Percentiles rank a stretch among this genome's conserved stretches.
Conservation (phyloP, 768 basidiomycete species). For the Pleurotus platypus region DNA sequence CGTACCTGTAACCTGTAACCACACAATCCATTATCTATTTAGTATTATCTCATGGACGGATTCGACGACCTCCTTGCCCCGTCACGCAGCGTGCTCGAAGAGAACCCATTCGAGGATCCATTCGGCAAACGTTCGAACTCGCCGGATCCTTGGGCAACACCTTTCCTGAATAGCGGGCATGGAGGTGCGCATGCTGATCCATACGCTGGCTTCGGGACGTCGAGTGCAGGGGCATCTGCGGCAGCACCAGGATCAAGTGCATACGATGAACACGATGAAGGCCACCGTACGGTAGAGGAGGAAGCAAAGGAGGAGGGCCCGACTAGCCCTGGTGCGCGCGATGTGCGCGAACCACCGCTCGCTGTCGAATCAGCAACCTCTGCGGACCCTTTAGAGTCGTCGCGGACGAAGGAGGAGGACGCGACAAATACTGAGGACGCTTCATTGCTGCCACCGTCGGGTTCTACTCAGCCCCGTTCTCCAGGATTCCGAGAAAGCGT, state of each 20-base stretch:
- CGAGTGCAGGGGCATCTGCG: neutral
- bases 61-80: constrained; percentile 74
- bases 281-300: too few species aligned
- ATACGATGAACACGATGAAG: neutral
- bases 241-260: constrained; percentile 9
- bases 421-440: constrained; percentile 8
- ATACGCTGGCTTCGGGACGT: constrained; percentile 6
- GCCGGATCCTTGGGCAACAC: constrained; percentile 75
- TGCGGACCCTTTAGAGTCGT: constrained; percentile 6
- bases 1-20: too few species aligned
- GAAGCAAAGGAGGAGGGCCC: neutral
- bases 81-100: constrained; percentile 59
- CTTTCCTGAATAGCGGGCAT: constrained; percentile 32
- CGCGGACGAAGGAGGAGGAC: neutral
- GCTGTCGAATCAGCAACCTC: neutral
- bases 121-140: constrained; percentile 66
- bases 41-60: constrained; percentile 49
- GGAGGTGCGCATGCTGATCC: constrained; percentile 7
- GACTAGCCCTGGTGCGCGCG: neutral
- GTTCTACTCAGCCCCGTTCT: constrained; percentile 14
- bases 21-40: too few species aligned
- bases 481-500: constrained; percentile 59
- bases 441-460: neutral
- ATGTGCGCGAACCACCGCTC: neutral
- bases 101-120: constrained; percentile 74